phyloP scores from a whole-genome alignment of 2,329 filamentous ascomycete species.

The Malbranchea cinnamomea region DNA sequence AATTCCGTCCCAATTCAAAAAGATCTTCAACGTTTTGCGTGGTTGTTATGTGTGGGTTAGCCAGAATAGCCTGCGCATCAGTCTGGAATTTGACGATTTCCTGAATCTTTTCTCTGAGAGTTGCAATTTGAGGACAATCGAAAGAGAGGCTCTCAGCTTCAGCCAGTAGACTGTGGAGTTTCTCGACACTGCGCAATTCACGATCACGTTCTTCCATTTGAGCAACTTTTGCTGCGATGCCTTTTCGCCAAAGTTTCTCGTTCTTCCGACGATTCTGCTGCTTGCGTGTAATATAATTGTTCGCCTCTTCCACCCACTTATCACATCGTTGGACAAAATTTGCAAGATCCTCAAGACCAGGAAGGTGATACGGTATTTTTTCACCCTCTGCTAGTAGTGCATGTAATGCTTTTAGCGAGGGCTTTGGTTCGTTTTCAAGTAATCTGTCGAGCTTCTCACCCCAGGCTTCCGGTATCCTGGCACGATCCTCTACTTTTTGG shows the following conservation, averaged over 20 bases:
- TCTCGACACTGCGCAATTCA: slow-evolving; percentile 76
- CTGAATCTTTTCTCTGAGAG: slow-evolving; percentile 70
- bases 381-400: slow-evolving; percentile 83
- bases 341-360: slow-evolving; percentile 65
- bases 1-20: slow-evolving; percentile 74
- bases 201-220: slow-evolving; percentile 73
- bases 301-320: slow-evolving; percentile 95
- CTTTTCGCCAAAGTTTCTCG: slow-evolving; percentile 70
- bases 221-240: slow-evolving; percentile 52
- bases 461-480: slow-evolving; percentile 74
- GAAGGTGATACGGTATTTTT: slow-evolving; percentile 81
- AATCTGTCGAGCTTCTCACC: slow-evolving; percentile 75
- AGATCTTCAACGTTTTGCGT: slow-evolving; percentile 73
- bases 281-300: slow-evolving; percentile 90
- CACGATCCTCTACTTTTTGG: slow-evolving; percentile 72
- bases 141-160: slow-evolving; percentile 81
- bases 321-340: slow-evolving; percentile 92
- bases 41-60: slow-evolving; percentile 47
- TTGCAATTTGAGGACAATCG: slow-evolving; percentile 78
- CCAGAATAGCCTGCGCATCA: slow-evolving; percentile 55
- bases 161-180: slow-evolving; percentile 69
- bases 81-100: slow-evolving; percentile 74
- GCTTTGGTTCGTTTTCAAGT: slow-evolving; percentile 68
- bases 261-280: slow-evolving; percentile 94
- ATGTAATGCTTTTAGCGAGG: slow-evolving; percentile 73